A percentile compares a stretch with the other conserved stretches of the same genome.
phyloP scores from a whole-genome alignment of 352 stramenopile species.

The Saprolegnia diclina region DNA sequence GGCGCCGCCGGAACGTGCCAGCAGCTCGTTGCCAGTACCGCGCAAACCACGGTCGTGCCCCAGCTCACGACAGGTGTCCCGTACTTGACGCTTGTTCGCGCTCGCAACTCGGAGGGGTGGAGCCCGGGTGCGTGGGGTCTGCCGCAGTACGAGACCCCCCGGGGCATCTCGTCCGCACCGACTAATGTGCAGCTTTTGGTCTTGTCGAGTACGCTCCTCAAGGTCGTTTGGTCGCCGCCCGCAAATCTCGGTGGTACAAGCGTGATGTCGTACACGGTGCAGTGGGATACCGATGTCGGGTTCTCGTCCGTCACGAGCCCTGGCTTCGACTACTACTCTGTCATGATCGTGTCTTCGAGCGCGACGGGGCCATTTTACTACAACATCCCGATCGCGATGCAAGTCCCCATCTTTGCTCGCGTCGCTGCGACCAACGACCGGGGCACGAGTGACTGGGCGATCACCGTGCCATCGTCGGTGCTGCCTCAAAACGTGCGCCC shows the following conservation, averaged over 20 bases:
- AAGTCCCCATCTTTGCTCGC: conserved; percentile 76
- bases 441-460: conserved; percentile 47
- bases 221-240: conserved; percentile 69
- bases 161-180: conserved; percentile 39
- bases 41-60: conserved; percentile 38
- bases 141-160: conserved; percentile 48
- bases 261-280: conserved; percentile 85
- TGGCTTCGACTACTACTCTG: conserved; percentile 54
- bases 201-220: conserved; percentile 63
- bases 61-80: conserved; percentile 49
- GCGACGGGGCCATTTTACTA: conserved; percentile 77
- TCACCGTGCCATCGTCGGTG: conserved; percentile 45
- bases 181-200: conserved; percentile 42
- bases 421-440: conserved; percentile 91
- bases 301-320: conserved; percentile 74
- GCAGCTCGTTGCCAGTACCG: conserved; percentile 34
- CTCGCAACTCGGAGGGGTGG: conserved; percentile 57
- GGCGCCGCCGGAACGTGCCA: conserved; percentile 32
- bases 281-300: conserved; percentile 83
- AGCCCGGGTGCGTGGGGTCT: conserved; percentile 43
- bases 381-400: conserved; percentile 81
- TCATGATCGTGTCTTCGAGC: conserved; percentile 37
- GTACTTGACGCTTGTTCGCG: conserved; percentile 58
- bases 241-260: conserved; percentile 52
- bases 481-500: conserved; percentile 67